phyloP scores from a whole-genome alignment of 2,329 filamentous ascomycete genomes.

The Fusarium verticillioides region DNA sequence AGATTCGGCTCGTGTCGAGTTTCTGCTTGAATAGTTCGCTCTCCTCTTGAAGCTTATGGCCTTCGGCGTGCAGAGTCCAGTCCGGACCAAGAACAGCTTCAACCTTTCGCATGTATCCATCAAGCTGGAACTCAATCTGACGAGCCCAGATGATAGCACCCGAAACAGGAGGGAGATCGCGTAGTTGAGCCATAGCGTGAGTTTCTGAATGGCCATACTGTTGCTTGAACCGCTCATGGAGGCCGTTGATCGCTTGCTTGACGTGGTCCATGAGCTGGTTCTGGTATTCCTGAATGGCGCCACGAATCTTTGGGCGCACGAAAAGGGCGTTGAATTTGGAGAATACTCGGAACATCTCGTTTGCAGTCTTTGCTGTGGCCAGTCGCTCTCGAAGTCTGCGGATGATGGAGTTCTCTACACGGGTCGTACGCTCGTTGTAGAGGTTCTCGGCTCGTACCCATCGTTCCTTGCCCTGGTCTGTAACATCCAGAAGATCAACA shows the following conservation, averaged over 20 bases:
- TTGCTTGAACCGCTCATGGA: conserved; percentile 98
- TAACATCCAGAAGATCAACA: conserved; percentile 93
- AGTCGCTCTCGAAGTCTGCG: conserved; percentile 90
- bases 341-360: conserved; percentile 99
- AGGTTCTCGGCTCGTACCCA: conserved; percentile 96
- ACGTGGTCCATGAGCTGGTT: conserved; percentile 98
- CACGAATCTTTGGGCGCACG: conserved; percentile 97
- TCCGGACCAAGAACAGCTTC: conserved; percentile 95
- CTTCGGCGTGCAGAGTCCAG: conserved; percentile 94
- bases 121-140: conserved; percentile 95
- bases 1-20: conserved; percentile 92
- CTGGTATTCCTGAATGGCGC: conserved; percentile 97
- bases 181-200: conserved; percentile 96
- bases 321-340: conserved; percentile 99
- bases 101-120: conserved; percentile 99
- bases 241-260: conserved; percentile 90
- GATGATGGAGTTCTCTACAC: conserved; percentile 99
- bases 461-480: conserved; percentile 85
- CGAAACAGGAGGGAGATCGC: conserved; percentile 93
- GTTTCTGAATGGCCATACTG: conserved; percentile 99
- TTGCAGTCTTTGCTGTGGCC: conserved; percentile 94
- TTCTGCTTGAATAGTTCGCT: conserved; percentile 96
- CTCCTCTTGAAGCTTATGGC: conserved; percentile 91
- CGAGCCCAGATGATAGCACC: conserved; percentile 98
- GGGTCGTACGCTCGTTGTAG: conserved; percentile 96